Base-by-base conservation (phyloP, 1,284 basidiomycete genomes). In the Rhodotorula sp. region DNA sequence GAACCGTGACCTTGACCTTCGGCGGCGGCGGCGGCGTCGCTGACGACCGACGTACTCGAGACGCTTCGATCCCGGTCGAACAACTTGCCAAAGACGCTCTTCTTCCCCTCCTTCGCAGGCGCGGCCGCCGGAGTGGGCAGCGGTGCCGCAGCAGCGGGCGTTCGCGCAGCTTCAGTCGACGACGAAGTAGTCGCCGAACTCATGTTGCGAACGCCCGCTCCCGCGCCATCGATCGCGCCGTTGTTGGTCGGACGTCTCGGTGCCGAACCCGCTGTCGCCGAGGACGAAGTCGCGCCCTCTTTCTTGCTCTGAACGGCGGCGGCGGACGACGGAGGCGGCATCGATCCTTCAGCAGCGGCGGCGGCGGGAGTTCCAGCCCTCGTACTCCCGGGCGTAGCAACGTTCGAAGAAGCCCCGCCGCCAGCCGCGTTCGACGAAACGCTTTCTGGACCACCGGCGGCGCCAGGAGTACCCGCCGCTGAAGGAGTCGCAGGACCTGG, bases 41-140 rank as follows among this genome's bases (percentile, higher is more conserved):
- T 29, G 10, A 33, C 61, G 33, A 65, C 18, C 45, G 60, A 57
- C 18, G 51, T 49, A n/a, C 61, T 65, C 20, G 66, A 68, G 14
- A 45, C 45, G 53, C 66, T 69, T 54, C 60, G 64, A 42, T 71
- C 64, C 4, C 65, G 68, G 6, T 71, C 76, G 30, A 77, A 77
- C 4, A 77, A 62, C 61, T 77, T 77, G 51, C 76, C 76, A 55
- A 77, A 77, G 3, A 77, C 71, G 29, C 71, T 69, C 64, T 73
- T 75, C 68, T 75, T 75, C 26, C 51, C 51, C 55, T 56, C 55
- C 18, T 29, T 51, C 14, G 22, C 20, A 22, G 53, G 53, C 6
- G n/a, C 26, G 26, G 53, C 26, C 3, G n/a, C 58, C 45, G 54
- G 62, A 46, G 15, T 67, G 8, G n/a, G 63, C 54, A n/a, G 62